Conservation (phyloP, 148 eudicot species). For the Camellia granthamiana region DNA sequence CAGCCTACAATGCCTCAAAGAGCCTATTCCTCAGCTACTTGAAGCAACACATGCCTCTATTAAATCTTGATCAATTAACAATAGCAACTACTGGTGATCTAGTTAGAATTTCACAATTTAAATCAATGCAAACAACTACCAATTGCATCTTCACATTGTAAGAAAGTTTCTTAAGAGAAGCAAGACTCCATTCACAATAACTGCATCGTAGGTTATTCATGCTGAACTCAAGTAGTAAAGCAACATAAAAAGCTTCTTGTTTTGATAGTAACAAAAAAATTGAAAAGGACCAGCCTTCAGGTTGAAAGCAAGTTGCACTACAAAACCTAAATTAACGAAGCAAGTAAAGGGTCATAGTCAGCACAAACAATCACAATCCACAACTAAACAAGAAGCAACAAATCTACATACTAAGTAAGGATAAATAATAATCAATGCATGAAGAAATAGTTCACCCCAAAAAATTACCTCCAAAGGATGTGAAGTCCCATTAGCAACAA, state of each 20-base stretch:
- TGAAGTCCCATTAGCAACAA: conserved; percentile 25
- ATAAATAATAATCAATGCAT: not conserved
- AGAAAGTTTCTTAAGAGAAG: not conserved
- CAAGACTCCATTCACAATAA: not conserved
- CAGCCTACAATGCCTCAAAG: not conserved
- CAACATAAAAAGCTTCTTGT: not conserved
- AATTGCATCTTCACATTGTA: not conserved
- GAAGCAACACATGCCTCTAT: not conserved
- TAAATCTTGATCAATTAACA: not conserved
- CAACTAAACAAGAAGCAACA: not conserved
- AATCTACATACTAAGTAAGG: not conserved
- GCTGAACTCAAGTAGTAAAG: not conserved
- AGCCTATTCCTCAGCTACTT: not conserved
- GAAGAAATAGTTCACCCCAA: not conserved
- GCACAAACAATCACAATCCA: not conserved
- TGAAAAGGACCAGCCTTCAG: not conserved
- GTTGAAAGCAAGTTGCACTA: not conserved
- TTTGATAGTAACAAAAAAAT: not conserved
- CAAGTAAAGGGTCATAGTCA: not conserved
- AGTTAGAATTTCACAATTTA: not conserved
- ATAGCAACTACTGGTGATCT: not conserved
- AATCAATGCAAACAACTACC: not conserved
- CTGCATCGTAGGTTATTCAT: not conserved
- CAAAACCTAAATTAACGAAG: not conserved
- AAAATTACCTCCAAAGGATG: conserved; percentile 40